Base-by-base conservation (phyloP, 805 yeast genomes). In the Cyberlindnera euphorbiae region DNA sequence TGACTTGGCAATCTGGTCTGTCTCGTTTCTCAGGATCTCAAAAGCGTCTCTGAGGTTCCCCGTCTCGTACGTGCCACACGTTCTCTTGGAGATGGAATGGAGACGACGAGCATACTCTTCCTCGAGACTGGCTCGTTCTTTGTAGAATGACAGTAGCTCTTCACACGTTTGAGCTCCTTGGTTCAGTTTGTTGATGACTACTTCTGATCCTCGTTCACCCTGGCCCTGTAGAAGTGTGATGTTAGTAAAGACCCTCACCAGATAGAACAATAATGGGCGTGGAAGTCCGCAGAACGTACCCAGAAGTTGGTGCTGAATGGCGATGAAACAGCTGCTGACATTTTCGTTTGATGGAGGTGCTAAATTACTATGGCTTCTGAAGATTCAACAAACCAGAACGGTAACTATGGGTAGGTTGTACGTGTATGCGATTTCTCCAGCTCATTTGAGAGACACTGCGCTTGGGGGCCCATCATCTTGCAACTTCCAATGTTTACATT, bases 91-190 rank as follows among this genome's bases (percentile, higher is more conserved):
- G 16, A 86, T 60, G 12, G 69, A 64, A 29, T 62, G 62, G 46
- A 87, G 56, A 40, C 67, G 69, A 37, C 73, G 70, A 26, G 79
- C 62, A 51, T 83, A 84, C 17, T 87, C 95, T 42, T 77, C 82
- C 50, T 86, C 96, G 26, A 87, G 71, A 12, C 73, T 63, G 1
- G 73, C 61, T 26, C 80, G 62, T 38, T 78, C 83, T 40, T 64
- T 71, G 57, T 75, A 76, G 43, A 70, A 76, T 1, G 51, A 46
- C 8, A 62, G 53, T 13, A 79, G 49, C 21, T 69, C 73, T 19
- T 75, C 78, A 32, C 74, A 58, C 1, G 93, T 79, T 31, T 67
- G 69, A 27, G 73, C 64, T 8, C 87, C 75, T 40, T 74, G 68
- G 46, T 73, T 71, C 64, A 82, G 71, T 40, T 79, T 72, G 42